phyloP scores from a whole-genome alignment of 169 alveolate species.

The Eimeria acervulina region DNA sequence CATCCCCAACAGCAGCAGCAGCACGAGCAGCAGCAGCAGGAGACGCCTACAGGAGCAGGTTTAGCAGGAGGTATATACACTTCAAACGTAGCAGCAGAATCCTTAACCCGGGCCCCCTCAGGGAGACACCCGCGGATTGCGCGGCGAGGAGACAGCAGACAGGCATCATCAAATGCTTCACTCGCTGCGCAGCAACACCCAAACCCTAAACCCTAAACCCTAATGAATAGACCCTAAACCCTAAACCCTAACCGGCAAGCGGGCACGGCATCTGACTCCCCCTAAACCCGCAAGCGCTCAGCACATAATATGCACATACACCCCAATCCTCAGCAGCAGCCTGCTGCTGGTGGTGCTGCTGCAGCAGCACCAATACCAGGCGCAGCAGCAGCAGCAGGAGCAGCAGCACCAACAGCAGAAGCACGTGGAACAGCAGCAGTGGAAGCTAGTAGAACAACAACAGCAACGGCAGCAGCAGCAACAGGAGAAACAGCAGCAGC shows the following conservation, averaged over 20 bases:
- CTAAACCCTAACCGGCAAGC: not conserved
- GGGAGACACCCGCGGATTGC: constrained; percentile 22
- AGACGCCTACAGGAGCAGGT: not conserved
- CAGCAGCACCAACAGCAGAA: constrained; percentile 44
- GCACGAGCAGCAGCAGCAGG: not conserved
- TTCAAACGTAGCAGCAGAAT: constrained; percentile 6
- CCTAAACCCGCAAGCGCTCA: too few species aligned
- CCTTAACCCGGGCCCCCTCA: constrained; percentile 1
- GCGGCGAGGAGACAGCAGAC: constrained; percentile 53
- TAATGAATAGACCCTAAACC: not conserved
- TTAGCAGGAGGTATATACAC: constrained; percentile 51
- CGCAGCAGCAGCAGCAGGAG: constrained; percentile 40
- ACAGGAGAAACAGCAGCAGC: not conserved
- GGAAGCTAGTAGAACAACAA: not conserved
- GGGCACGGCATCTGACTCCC: too few species aligned
- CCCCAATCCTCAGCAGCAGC: too few species aligned
- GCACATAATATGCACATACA: not conserved
- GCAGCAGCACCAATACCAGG: constrained; percentile 40
- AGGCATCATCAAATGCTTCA: not conserved
- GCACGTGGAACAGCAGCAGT: constrained; percentile 15
- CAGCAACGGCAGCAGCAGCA: not conserved
- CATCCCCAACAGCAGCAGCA: not conserved
- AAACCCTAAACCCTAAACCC: constrained; percentile 17
- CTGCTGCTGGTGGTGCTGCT: not conserved
- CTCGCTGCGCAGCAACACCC: not conserved